Conservation (phyloP, 2,329 filamentous ascomycete species). For the Fusarium sacchari region DNA sequence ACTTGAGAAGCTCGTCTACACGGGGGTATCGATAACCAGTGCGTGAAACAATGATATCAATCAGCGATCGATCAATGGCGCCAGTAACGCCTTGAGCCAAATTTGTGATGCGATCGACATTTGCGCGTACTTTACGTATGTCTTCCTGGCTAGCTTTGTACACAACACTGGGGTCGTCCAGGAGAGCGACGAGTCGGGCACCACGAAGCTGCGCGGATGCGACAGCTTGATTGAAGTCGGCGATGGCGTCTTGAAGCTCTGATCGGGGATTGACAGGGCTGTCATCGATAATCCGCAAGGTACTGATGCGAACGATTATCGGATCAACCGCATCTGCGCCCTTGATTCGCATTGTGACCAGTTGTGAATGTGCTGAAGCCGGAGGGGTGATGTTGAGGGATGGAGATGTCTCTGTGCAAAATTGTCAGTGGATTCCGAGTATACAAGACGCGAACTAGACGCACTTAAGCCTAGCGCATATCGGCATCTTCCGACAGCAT, state of each 20-base stretch:
- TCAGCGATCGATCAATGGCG: neutral
- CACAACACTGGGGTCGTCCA: fast-evolving
- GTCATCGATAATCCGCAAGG: too few species aligned
- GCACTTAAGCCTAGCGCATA: too few species aligned
- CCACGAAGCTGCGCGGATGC: neutral
- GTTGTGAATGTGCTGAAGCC: neutral
- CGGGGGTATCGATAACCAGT: too few species aligned
- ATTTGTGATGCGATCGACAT: neutral
- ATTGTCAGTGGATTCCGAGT: too few species aligned
- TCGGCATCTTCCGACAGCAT: too few species aligned
- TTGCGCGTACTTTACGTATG: fast-evolving
- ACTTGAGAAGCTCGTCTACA: too few species aligned
- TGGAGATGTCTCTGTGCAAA: too few species aligned
- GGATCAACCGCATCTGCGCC: neutral
- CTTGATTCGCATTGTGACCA: neutral
- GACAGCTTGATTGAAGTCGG: neutral
- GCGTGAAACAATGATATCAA: neutral
- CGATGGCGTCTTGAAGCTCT: neutral
- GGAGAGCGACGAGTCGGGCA: neutral
- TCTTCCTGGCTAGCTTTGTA: neutral
- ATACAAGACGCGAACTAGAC: too few species aligned
- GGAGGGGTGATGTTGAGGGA: too few species aligned
- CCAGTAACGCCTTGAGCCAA: neutral
- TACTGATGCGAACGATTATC: neutral
- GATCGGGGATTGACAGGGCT: neutral